phyloP scores from a whole-genome alignment of 2,329 filamentous ascomycete species.

The Pyrenophora tritici-repentis region DNA sequence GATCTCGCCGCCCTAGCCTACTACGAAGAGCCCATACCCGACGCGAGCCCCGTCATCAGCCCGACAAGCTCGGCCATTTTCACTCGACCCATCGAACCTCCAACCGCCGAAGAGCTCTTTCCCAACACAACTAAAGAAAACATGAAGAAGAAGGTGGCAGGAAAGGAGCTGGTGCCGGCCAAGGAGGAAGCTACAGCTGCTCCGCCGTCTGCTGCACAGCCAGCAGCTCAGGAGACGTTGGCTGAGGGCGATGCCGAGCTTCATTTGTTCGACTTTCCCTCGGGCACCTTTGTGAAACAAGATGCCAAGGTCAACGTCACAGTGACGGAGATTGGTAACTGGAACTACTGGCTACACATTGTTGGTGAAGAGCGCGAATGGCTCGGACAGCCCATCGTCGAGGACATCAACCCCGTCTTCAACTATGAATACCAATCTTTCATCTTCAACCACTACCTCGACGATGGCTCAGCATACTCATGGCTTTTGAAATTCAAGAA shows the following conservation, averaged over 20 bases:
- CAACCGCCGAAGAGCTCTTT: conserved; percentile 42
- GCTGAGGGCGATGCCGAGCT: conserved; percentile 79
- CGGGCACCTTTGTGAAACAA: conserved; percentile 81
- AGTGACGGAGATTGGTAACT: conserved; percentile 84
- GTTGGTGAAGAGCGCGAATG: conserved; percentile 76
- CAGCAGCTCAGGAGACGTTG: conserved; percentile 73
- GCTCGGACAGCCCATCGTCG: conserved; percentile 82
- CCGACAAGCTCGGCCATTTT: conserved; percentile 49
- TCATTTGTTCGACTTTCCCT: conserved; percentile 89
- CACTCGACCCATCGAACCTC: conserved; percentile 32
- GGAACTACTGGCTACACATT: conserved; percentile 96
- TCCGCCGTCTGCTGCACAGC: conserved; percentile 64
- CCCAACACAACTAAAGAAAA: conserved; percentile 46
- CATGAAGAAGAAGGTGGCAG: conserved; percentile 50
- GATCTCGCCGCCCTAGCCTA: conserved; percentile 87
- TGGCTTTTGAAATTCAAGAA: conserved; percentile 95
- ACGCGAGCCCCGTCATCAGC: conserved; percentile 62
- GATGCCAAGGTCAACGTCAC: conserved; percentile 75
- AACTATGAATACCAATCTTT: conserved; percentile 99
- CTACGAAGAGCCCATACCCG: conserved; percentile 64
- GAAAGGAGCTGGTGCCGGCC: conserved; percentile 36
- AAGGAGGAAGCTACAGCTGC: conserved; percentile 60
- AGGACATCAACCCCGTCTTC: conserved; percentile 96
- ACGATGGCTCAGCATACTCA: conserved; percentile 88
- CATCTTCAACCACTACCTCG: conserved; percentile 95